Conservation (phyloP, 768 basidiomycete genomes). For the Mycena pura region DNA sequence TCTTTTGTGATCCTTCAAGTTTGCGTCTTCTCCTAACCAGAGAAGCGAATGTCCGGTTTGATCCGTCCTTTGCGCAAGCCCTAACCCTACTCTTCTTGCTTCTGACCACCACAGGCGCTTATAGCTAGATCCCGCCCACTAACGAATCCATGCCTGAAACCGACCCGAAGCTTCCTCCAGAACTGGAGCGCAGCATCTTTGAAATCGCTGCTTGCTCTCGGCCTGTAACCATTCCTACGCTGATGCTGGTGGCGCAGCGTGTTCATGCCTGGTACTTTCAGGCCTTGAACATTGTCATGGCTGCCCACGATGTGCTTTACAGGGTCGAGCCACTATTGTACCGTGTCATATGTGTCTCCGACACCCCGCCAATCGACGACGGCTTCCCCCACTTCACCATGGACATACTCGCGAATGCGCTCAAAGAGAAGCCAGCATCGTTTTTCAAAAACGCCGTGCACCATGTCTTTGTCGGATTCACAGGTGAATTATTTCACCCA, state of each 20-base stretch:
- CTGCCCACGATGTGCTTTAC: not conserved
- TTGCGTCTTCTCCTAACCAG: too few relatives aligned
- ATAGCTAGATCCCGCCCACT: too few relatives aligned
- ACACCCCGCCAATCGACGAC: not conserved
- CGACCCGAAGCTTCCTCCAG: not conserved
- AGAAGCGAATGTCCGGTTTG: too few relatives aligned
- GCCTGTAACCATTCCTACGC: not conserved
- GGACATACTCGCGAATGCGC: not conserved
- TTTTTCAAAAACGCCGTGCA: not conserved
- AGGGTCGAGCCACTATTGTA: constrained; percentile 1
- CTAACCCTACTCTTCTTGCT: too few relatives aligned
- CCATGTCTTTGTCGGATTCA: not conserved
- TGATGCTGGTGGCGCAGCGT: not conserved
- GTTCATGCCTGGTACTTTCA: not conserved
- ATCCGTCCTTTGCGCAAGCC: too few relatives aligned
- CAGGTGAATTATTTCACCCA: not conserved
- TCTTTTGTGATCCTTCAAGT: too few relatives aligned
- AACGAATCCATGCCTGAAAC: not conserved
- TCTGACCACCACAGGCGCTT: too few relatives aligned
- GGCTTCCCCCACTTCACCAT: not conserved
- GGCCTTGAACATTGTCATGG: not conserved
- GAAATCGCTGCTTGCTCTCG: not conserved
- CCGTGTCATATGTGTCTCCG: not conserved
- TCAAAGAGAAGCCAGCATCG: not conserved
- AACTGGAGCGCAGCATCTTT: not conserved